Conservation (phyloP, 129 eudicot genomes). For the Gnaphalium uliginosum region DNA sequence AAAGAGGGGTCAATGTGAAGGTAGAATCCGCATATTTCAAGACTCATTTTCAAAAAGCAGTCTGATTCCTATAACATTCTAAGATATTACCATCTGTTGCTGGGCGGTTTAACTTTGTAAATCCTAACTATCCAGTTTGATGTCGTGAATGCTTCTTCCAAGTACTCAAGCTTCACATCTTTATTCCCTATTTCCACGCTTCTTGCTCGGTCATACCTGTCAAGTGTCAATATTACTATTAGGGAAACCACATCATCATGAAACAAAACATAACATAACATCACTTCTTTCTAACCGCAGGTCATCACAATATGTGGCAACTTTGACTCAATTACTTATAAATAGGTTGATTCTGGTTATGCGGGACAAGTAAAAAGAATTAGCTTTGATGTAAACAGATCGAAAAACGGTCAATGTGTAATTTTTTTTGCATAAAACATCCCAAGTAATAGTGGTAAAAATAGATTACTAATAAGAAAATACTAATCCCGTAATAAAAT, state of each 20-base stretch:
- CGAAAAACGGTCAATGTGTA: not conserved
- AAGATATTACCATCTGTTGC: conserved; percentile 70
- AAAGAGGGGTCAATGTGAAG: not conserved
- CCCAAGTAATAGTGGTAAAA: not conserved
- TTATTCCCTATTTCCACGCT: conserved; percentile 97
- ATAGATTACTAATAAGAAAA: too few species aligned
- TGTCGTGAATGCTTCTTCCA: conserved; percentile 95
- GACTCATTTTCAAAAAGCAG: conserved; percentile 20
- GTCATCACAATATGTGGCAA: not conserved
- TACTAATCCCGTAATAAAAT: too few species aligned
- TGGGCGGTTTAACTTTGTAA: conserved; percentile 93
- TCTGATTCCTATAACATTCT: conserved; percentile 18
- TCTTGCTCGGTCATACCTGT: conserved; percentile 92
- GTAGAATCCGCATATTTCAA: conserved; percentile 26
- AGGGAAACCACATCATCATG: not conserved
- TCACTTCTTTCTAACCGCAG: not conserved
- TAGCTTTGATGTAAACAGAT: not conserved
- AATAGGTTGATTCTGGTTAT: not conserved
- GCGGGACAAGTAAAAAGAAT: not conserved
- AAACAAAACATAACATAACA: not conserved
- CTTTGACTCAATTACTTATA: not conserved
- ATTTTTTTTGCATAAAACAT: not conserved
- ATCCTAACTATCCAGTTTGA: conserved; percentile 96
- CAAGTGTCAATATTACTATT: not conserved
- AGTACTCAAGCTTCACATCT: conserved; percentile 83